Evolutionary conservation across 768 basidiomycete genomes (phyloP), one percentile per base, ranked within the genome.

Genomic region (Phlebiopsis gigantea): DNA sequence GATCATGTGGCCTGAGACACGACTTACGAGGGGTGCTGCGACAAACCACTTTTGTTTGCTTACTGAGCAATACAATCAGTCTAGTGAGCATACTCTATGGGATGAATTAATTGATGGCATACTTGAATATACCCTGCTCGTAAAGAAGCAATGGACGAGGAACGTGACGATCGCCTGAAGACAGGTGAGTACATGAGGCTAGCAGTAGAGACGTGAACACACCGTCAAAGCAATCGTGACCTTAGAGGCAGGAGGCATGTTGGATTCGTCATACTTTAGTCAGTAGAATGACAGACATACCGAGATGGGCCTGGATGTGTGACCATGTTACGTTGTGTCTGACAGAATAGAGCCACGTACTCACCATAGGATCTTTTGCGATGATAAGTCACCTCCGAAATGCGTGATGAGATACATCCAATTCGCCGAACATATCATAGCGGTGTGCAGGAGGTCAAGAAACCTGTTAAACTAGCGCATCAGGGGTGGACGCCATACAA

Each of bases 321-420:
- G 21, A 21, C 22, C 19, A 25, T 4, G n/a, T 48, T 5, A 17
- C 21, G 29, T 8, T 12, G n/a, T n/a, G n/a, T n/a, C 7, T 25
- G 31, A 25, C n/a, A 30, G 46, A 22, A 15, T 15, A 12, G 14
- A 24, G 30, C 15, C 24, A 24, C 8, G 29, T 14, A 46, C 56
- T 22, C 46, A 61, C 60, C 60, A 61, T 4, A 39, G 44, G 22
- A 57, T 61, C 14, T 41, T 7, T 19, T 53, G 15, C n/a, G 56
- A 17, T 6, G 45, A 21, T n/a, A 17, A 19, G 26, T 21, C 45
- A 43, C 49, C 28, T 15, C 60, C 60, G 43, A 57, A 61, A 44
- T 61, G 48, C 4, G 43, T 52, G 19, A 61, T 58, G 8, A 61
- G 46, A 30, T 57, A 61, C 46, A 28, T 12, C 60, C 60, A 61